These are phyloP conservation scores for Aspergillus carlsbadensis DNA, from an alignment of 495 filamentous ascomycete genomes.

Conservation along the genomic window DNA sequence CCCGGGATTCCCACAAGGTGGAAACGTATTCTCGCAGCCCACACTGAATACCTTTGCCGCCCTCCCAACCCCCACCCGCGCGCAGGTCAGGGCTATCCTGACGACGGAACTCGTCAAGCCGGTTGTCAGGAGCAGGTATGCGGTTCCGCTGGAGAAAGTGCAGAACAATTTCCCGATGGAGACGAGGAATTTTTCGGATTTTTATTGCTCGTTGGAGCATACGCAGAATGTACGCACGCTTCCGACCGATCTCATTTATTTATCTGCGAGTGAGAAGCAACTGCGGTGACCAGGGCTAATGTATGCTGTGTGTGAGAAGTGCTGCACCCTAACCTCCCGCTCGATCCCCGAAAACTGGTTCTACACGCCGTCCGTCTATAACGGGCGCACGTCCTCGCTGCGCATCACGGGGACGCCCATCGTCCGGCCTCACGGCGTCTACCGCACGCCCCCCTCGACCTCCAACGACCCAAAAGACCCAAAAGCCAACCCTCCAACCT, in stretches of 20 bases:
- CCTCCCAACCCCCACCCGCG: slow-evolving; percentile 59
- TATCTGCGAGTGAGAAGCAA: too few relatives aligned
- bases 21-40: slow-evolving; percentile 49
- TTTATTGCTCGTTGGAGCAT: slow-evolving; percentile 53
- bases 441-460: not conserved
- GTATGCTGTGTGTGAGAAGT: too few relatives aligned
- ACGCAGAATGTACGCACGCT: slow-evolving; percentile 18
- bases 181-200: slow-evolving; percentile 83
- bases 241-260: not conserved
- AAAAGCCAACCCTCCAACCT: slow-evolving; percentile 54
- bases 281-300: too few relatives aligned
- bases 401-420: slow-evolving; percentile 65
- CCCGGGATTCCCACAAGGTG: not conserved
- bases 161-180: slow-evolving; percentile 69
- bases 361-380: slow-evolving; percentile 59
- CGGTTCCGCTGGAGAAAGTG: slow-evolving; percentile 48
- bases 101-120: slow-evolving; percentile 56
- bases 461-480: not conserved
- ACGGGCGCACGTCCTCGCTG: slow-evolving; percentile 69
- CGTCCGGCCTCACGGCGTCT: slow-evolving; percentile 59
- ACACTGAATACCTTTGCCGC: slow-evolving; percentile 73
- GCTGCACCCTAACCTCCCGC: slow-evolving; percentile 1
- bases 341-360: slow-evolving; percentile 11
- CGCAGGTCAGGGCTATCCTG: slow-evolving; percentile 48
- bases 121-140: slow-evolving; percentile 44